Conservation (phyloP, 1,284 basidiomycete genomes). For the Pascua guehoae region DNA sequence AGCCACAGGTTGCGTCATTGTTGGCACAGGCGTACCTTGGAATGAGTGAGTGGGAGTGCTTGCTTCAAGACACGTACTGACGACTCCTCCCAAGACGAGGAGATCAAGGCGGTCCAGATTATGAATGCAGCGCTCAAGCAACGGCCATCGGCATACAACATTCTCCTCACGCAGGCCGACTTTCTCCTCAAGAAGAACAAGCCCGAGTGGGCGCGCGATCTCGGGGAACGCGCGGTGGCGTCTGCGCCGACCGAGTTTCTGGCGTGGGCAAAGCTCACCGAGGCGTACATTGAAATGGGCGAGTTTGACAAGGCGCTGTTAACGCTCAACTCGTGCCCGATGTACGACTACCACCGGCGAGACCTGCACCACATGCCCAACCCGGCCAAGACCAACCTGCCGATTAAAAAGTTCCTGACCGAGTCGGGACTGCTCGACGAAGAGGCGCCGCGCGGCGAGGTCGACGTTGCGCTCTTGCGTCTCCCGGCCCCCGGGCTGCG, state of each 20-base stretch:
- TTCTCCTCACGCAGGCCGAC: constrained; percentile 91
- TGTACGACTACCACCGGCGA: constrained; percentile 98
- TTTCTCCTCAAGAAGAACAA: constrained; percentile 78
- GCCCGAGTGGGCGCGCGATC: constrained; percentile 82
- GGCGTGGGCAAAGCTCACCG: constrained; percentile 96
- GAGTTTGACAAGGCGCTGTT: constrained; percentile 83
- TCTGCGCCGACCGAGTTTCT: constrained; percentile 97
- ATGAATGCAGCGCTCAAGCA: constrained; percentile 79
- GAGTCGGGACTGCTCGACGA: constrained; percentile 62
- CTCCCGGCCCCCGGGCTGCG: constrained; percentile 89
- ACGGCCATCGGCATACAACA: constrained; percentile 86
- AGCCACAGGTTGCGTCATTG: constrained; percentile 85
- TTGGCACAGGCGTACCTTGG: constrained; percentile 89
- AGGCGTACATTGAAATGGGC: constrained; percentile 84
- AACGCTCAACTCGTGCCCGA: constrained; percentile 97
- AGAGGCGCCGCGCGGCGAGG: constrained; percentile 69
- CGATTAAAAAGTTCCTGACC: constrained; percentile 76
- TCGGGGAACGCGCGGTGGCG: constrained; percentile 92
- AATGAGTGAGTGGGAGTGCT: constrained; percentile 72
- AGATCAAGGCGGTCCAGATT: constrained; percentile 95
- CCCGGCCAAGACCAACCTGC: constrained; percentile 78
- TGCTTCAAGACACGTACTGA: no score
- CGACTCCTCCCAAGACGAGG: constrained; percentile 68
- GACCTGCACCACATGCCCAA: constrained; percentile 86
- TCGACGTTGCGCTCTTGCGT: constrained; percentile 86